Evolutionary conservation across 352 stramenopile species (phyloP), one percentile per base, ranked within the genome.

Genomic region (Thalassiosira mediterranea): DNA sequence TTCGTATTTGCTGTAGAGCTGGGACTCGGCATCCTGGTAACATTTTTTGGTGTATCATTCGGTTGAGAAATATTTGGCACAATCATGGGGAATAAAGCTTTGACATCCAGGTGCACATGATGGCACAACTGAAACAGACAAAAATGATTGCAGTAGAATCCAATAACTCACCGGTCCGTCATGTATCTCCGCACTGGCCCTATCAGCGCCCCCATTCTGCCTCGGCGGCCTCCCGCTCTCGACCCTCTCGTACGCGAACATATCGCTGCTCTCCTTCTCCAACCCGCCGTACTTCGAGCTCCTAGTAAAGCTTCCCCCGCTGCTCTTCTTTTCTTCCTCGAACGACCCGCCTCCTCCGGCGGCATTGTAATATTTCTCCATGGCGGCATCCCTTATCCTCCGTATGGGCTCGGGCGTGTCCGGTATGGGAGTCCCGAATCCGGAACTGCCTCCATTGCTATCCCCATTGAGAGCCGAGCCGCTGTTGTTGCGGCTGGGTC

Each of bases 1-100:
- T 47, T 85, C 62, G 56, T 93, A 94, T 56, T 93, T 91, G 28
- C 64, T 49, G 25, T 86, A 64, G 31, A 92, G 67, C 51, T 76
- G 31, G 8, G 52, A 11, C 80, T 92, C 87, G 7, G 75, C 76
- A 66, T 90, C 76, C 61, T 86, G 23, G 31, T 58, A 44, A 15
- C n/a, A n/a, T n/a, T n/a, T n/a, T n/a, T n/a, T n/a, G n/a, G n/a
- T n/a, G n/a, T n/a, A n/a, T n/a, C n/a, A n/a, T n/a, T n/a, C n/a
- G n/a, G n/a, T n/a, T n/a, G n/a, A n/a, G n/a, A n/a, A n/a, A n/a
- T n/a, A n/a, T n/a, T n/a, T n/a, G n/a, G n/a, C n/a, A n/a, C n/a
- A n/a, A n/a, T n/a, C n/a, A n/a, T n/a, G n/a, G n/a, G n/a, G n/a
- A 23, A 40, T 34, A 11, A 21, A 13, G 56, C 25, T 19, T 8